Evolutionary conservation across 148 eudicot species (phyloP).

Genomic region (Pharnaceum exiguum): DNA sequence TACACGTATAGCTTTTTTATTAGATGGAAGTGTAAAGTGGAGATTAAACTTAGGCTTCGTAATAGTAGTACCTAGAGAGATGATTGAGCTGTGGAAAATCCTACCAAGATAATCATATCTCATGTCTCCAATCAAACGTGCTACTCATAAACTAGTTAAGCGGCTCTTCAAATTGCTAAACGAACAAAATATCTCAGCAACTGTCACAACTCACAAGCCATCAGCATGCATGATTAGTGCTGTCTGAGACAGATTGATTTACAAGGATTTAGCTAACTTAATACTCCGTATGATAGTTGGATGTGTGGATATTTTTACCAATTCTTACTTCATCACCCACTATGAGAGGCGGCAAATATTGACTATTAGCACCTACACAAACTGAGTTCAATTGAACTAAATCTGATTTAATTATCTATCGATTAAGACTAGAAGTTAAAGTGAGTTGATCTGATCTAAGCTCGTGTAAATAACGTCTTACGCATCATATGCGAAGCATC

Average conservation of each 20-base stretch:
- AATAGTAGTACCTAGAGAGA: constrained; percentile 15
- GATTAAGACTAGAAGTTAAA: too few relatives aligned
- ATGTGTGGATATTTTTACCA: constrained; percentile 1
- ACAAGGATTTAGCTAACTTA: neutral
- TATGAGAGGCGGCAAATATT: too few relatives aligned
- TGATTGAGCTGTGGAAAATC: constrained; percentile 12
- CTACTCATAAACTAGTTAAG: neutral
- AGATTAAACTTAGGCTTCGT: neutral
- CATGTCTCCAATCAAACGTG: neutral
- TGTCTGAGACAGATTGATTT: constrained; percentile 21
- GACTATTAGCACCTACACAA: too few relatives aligned
- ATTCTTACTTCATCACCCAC: too few relatives aligned
- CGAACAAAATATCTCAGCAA: constrained; percentile 5
- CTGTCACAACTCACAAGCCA: neutral
- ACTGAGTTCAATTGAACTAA: too few relatives aligned
- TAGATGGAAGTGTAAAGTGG: neutral
- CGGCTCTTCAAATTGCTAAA: constrained; percentile 9
- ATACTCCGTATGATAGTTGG: neutral
- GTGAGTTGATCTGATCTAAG: too few relatives aligned
- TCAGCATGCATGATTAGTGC: constrained; percentile 17
- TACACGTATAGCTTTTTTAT: neutral
- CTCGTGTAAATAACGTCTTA: too few relatives aligned
- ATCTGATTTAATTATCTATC: too few relatives aligned
- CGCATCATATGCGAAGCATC: too few relatives aligned
- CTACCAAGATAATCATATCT: neutral